Base-by-base conservation (phyloP, 441 rosid species). In the Macaranga tanarius region DNA sequence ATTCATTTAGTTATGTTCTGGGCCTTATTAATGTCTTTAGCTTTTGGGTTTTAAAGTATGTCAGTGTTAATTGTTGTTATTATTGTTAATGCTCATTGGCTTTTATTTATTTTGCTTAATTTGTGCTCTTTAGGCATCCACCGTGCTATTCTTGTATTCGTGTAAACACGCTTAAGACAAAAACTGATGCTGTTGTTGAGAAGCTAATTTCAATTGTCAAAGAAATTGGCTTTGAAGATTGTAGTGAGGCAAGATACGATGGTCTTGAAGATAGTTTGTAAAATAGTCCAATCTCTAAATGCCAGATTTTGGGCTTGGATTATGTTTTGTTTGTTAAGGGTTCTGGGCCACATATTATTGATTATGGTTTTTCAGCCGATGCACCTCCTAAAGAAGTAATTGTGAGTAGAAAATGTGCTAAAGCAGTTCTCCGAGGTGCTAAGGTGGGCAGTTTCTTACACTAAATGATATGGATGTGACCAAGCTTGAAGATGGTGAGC, bases 341-440 rank as follows among this genome's bases (percentile, higher is more conserved):
- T 65, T 89, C 95, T 7, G 97, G 99, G 20, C 99, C 99, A 3
- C 95, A 89, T 72, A 61, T 31, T 11, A 88, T 91, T 76, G 87
- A 88, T 67, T 92, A 95, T 75, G 90, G 81, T 40, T 77, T 69
- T 82, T 70, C 75, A 23, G 75, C 81, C 47, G 90, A 78, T 15
- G 80, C 62, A 31, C 87, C 95, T 45, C 94, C 87, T 0, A 95
- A 92, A 81, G 99, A 95, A 84, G 97, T 92, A 19, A 81, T 95
- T 28, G 98, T 92, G 52, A 90, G 99, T 76, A 85, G 98, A 75
- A 95, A 95, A 83, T 95, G 99, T 79, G 98, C 96, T 72, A 98
- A 95, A 82, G 94, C 99, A 51, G 98, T 95, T 84, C 96, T 95
- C 47, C 89, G 98, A 66, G 99, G 98, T 75, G 99, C 99, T 75